Base-by-base conservation (phyloP, 805 yeast species). In the Kodamaea neixiangensis region DNA sequence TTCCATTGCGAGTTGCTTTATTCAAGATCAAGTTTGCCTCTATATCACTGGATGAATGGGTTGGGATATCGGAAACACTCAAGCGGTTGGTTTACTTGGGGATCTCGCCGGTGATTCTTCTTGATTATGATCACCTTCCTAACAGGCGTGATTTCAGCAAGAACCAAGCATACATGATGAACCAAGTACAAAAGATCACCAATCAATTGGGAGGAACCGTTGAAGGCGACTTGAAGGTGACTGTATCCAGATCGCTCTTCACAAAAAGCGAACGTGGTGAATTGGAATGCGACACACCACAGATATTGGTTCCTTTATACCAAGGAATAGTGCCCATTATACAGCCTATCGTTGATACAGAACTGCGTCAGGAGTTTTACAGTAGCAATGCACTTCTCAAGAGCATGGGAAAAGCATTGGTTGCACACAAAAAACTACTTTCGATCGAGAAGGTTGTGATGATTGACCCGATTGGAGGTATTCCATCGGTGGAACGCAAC, bases 391-490 rank as follows among this genome's bases (percentile, higher is more conserved):
- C 60, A n/a, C 59, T 73, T 5, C 51, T 74, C 29, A 54, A 50
- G 42, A 54, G 58, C 11, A 47, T 73, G 3, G 60, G 69, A 43
- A 46, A 66, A 5, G 51, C 65, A 31, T 53, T 73, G 17, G 49
- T 68, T 31, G 54, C 62, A 3, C 52, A 61, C 15, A 53, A 63
- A 41, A 47, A 61, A 44, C 69, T 70, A 45, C 55, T 75, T 21
- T 73, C 85, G 0, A 79, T 94, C 40, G 99, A 94, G 55, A 94
- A 94, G 58, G 69, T 93, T 22, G 80, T 93, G 6, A 83, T 85
- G 54, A 72, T 94, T 25, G 97, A 91, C 59, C 81, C 84, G 1
- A 64, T 79, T 15, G 99, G 99, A 1, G 99, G 99, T 0, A 86
- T 90, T 5, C 98, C 98, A 0, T 87, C 96, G 0, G 72, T 83